phyloP scores from a whole-genome alignment of 768 basidiomycete species.

The Lentinula edodes region DNA sequence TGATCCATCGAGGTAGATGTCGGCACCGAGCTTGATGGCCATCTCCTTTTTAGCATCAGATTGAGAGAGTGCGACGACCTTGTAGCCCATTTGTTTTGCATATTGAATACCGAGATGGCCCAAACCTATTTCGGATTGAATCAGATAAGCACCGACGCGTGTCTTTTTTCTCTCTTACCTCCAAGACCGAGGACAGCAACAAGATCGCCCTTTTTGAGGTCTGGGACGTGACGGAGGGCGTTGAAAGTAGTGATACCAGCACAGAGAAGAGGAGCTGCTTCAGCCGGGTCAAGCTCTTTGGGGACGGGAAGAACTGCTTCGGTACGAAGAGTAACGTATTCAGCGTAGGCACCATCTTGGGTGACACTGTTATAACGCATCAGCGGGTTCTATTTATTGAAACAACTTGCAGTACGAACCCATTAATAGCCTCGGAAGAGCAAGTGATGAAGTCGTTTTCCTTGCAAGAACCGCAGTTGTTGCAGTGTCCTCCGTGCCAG shows the following conservation, averaged over 20 bases:
- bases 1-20: slow-evolving; percentile 1
- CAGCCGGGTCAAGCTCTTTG: neutral
- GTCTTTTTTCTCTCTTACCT: neutral
- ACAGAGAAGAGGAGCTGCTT: slow-evolving; percentile 2
- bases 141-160: neutral
- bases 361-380: neutral
- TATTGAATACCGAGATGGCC: slow-evolving; percentile 2
- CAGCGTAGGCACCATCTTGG: neutral
- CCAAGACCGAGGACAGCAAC: neutral
- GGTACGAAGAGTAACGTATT: slow-evolving; percentile 1
- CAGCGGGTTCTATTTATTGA: neutral
- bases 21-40: neutral
- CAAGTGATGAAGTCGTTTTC: neutral
- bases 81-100: slow-evolving; percentile 1
- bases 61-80: slow-evolving; percentile 3
- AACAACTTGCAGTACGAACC: neutral
- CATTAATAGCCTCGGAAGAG: neutral
- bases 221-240: neutral
- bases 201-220: neutral
- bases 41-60: neutral
- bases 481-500: slow-evolving; percentile 1
- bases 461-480: neutral
- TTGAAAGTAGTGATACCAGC: neutral
- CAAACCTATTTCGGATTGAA: neutral
- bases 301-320: neutral